A percentile compares a stretch with the other conserved stretches of the same genome.
phyloP scores from a whole-genome alignment of 805 yeast genomes.

The Starmerella apis region DNA sequence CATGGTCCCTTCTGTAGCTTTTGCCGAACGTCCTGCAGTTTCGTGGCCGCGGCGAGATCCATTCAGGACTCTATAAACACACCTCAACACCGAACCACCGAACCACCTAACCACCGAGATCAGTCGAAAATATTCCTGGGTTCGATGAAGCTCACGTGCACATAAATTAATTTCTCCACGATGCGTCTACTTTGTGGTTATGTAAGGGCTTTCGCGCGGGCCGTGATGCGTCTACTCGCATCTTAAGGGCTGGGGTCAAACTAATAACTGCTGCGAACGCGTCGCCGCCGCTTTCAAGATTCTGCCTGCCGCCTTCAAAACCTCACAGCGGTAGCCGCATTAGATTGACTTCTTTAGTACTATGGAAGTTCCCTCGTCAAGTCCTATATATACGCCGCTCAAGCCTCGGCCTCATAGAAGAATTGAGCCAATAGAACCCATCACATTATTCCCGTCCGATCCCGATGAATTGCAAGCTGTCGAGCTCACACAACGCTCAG shows the following conservation, averaged over 20 bases:
- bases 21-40: slow-evolving; percentile 14
- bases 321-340: too few relatives aligned
- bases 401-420: not conserved
- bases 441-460: not conserved
- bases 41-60: slow-evolving; percentile 17
- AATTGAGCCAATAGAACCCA: not conserved
- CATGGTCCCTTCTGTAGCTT: slow-evolving; percentile 23
- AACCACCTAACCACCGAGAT: slow-evolving; percentile 2
- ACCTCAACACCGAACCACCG: not conserved
- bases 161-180: too few relatives aligned
- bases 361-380: slow-evolving; percentile 27
- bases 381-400: slow-evolving; percentile 27
- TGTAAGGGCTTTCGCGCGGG: too few relatives aligned
- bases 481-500: too few relatives aligned
- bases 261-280: too few relatives aligned
- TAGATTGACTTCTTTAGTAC: too few relatives aligned
- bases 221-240: too few relatives aligned
- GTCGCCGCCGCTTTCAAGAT: not conserved
- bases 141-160: too few relatives aligned
- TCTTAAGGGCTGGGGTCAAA: too few relatives aligned
- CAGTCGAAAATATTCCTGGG: not conserved
- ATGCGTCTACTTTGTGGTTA: too few relatives aligned
- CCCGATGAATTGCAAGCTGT: too few relatives aligned
- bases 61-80: slow-evolving; percentile 1
- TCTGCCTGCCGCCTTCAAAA: too few relatives aligned